Conservation (phyloP, 805 yeast species). For the Spathaspora hagerdaliae region DNA sequence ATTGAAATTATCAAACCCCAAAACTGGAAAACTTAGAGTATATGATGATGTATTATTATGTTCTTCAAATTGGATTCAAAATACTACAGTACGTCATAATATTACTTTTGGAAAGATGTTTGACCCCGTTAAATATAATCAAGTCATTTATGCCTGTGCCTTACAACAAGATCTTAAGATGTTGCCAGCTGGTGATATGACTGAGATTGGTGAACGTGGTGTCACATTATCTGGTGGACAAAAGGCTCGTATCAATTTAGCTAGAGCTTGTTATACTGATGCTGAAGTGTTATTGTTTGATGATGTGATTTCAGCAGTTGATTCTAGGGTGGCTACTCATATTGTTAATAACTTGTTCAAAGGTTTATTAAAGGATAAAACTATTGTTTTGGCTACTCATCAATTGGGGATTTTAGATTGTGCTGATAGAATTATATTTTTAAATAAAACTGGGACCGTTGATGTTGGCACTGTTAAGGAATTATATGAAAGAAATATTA, state of each 20-base stretch:
- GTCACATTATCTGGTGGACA: constrained; percentile 44
- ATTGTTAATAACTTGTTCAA: constrained; percentile 32
- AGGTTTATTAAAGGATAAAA: constrained; percentile 28
- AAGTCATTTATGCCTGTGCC: constrained; percentile 34
- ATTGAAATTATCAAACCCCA: constrained; percentile 29
- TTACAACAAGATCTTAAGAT: constrained; percentile 33
- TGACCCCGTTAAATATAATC: constrained; percentile 23
- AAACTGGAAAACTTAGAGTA: constrained; percentile 20
- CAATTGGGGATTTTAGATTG: constrained; percentile 35
- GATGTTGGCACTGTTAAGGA: constrained; percentile 35
- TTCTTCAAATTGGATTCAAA: constrained; percentile 41
- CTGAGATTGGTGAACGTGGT: constrained; percentile 45
- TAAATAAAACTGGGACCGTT: constrained; percentile 39
- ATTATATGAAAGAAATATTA: constrained; percentile 31
- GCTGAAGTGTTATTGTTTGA: constrained; percentile 34
- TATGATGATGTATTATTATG: constrained; percentile 31
- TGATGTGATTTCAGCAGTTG: constrained; percentile 44
- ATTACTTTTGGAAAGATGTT: constrained; percentile 33
- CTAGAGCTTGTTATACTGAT: constrained; percentile 37
- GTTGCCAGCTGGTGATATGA: constrained; percentile 34
- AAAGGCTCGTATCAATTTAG: constrained; percentile 42
- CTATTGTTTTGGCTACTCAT: constrained; percentile 40
- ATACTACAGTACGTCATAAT: constrained; percentile 37
- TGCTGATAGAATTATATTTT: constrained; percentile 36
- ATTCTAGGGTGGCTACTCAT: constrained; percentile 40